Evolutionary conservation across 2,329 filamentous ascomycete genomes (phyloP).

Genomic region (Epichloe uncinata): DNA sequence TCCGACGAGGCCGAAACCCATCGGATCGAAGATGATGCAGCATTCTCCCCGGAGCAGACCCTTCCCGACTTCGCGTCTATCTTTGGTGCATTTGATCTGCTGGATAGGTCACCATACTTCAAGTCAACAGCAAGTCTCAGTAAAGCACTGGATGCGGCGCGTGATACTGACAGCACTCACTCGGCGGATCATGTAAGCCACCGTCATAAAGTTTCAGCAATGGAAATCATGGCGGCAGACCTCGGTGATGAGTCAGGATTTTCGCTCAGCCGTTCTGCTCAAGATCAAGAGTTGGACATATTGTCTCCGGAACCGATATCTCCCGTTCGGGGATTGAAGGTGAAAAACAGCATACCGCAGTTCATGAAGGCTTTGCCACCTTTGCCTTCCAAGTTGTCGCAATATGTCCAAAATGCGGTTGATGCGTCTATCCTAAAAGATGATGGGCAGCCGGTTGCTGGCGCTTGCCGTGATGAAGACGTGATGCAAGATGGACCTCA

Average conservation of each 20-base stretch:
- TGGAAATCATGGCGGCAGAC: conserved; percentile 10
- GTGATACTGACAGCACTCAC: conserved; percentile 1
- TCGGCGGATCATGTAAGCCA: conserved; percentile 5
- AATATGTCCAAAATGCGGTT: neutral
- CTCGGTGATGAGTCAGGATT: conserved; percentile 2
- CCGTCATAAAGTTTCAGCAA: conserved; percentile 14
- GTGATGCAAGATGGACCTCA: neutral
- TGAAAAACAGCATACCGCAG: conserved; percentile 36
- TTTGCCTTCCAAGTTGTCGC: conserved; percentile 21
- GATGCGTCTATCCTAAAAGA: neutral
- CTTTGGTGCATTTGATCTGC: conserved; percentile 15
- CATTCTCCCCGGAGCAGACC: conserved; percentile 11
- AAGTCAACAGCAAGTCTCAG: conserved; percentile 7
- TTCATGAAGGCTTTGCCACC: conserved; percentile 40
- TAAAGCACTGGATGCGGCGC: neutral
- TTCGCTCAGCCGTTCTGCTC: conserved; percentile 1
- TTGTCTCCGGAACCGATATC: conserved; percentile 36
- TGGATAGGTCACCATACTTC: conserved; percentile 12
- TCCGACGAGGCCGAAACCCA: neutral
- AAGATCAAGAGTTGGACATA: conserved; percentile 17
- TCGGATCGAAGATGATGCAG: neutral
- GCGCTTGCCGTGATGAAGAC: neutral
- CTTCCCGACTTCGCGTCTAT: conserved; percentile 17
- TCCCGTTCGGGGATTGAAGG: conserved; percentile 28
- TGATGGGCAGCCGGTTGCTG: neutral